Percentiles rank a stretch among this genome's conserved stretches.
phyloP scores from a whole-genome alignment of 73 alveolate genomes.

The Paramecium bursaria region DNA sequence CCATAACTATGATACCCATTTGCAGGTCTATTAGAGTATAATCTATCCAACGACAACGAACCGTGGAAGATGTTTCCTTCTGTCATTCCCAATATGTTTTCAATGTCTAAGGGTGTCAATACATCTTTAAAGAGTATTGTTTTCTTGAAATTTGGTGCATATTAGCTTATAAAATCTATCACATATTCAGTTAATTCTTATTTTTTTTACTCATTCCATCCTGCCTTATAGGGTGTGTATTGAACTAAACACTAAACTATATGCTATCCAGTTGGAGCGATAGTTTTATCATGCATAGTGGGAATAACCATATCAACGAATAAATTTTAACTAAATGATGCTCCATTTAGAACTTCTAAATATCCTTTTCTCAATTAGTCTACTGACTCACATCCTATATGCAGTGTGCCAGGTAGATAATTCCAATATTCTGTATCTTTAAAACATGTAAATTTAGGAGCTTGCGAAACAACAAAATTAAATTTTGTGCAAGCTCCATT shows the following conservation, averaged over 20 bases:
- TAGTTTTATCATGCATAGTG: constrained; percentile 73
- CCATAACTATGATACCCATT: constrained; percentile 74
- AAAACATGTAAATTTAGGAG: constrained; percentile 77
- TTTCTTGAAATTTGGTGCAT: constrained; percentile 79
- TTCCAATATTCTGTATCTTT: constrained; percentile 36
- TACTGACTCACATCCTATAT: constrained; percentile 72
- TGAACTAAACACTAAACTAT: constrained; percentile 75
- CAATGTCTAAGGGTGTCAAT: constrained; percentile 78
- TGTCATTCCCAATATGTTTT: constrained; percentile 73
- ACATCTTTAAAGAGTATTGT: constrained; percentile 71
- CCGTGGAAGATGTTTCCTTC: constrained; percentile 89
- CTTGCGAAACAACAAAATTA: constrained; percentile 72
- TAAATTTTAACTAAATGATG: constrained; percentile 67
- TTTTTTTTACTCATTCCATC: constrained; percentile 71
- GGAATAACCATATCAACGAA: constrained; percentile 81
- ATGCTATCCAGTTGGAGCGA: constrained; percentile 73
- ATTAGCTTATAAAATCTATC: constrained; percentile 71
- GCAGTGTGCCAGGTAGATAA: constrained; percentile 71
- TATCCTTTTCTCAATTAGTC: constrained; percentile 69
- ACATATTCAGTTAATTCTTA: constrained; percentile 68
- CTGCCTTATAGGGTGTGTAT: constrained; percentile 78
- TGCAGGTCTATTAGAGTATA: constrained; percentile 75
- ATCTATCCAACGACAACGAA: constrained; percentile 70
- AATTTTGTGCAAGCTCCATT: constrained; percentile 75
- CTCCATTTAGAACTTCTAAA: constrained; percentile 71